phyloP scores from a whole-genome alignment of 306 rosid species.

The Pueraria montana region DNA sequence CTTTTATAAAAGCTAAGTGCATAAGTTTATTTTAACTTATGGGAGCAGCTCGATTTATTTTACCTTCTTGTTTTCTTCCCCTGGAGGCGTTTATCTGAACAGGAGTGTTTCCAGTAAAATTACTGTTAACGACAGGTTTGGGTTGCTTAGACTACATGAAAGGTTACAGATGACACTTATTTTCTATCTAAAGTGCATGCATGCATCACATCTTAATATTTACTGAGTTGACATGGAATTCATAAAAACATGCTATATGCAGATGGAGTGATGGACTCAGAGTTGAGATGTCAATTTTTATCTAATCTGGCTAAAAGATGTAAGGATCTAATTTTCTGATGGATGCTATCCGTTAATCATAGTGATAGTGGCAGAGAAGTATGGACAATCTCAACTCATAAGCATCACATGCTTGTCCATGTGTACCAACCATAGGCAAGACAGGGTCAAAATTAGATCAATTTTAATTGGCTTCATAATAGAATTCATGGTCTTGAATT shows the following conservation, averaged over 20 bases:
- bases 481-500: neutral
- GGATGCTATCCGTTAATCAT: neutral
- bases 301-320: neutral
- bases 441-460: neutral
- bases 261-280: neutral
- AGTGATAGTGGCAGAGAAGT: neutral
- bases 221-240: slow-evolving; percentile 11
- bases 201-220: neutral
- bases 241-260: neutral
- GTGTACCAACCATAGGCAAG: neutral
- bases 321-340: neutral
- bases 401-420: neutral
- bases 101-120: neutral
- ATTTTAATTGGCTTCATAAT: neutral
- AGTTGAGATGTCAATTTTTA: slow-evolving; percentile 1
- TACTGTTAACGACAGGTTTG: neutral
- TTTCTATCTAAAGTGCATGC: neutral
- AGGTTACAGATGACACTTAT: neutral
- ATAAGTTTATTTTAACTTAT: too few species aligned
- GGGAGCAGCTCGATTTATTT: too few species aligned
- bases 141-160: neutral
- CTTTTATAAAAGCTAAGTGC: too few species aligned
- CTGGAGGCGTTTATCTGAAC: too few species aligned
- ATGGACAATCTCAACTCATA: neutral
- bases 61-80: too few species aligned